Evolutionary conservation across 257 asterid genomes (phyloP).

Genomic region (Rubia yunnanensis): DNA sequence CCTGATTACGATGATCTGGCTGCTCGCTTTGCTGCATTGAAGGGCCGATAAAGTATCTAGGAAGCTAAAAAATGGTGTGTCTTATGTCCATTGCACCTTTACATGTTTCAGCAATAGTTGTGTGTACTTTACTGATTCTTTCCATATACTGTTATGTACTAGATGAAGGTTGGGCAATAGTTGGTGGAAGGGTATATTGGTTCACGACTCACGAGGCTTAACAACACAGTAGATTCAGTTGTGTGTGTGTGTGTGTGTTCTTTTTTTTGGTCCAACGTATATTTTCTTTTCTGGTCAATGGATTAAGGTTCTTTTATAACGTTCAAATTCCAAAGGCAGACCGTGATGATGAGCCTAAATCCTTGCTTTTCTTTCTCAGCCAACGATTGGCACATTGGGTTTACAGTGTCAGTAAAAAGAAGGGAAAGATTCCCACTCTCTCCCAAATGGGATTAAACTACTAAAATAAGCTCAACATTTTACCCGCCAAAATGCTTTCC

Average conservation of each 20-base stretch:
- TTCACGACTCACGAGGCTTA: background rate
- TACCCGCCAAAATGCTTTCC: conserved; percentile 36
- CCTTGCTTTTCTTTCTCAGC: background rate
- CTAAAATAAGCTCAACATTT: conserved; percentile 7
- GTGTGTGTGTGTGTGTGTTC: too few relatives aligned
- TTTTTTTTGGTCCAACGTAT: too few relatives aligned
- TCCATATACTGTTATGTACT: background rate
- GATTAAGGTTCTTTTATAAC: conserved; percentile 10
- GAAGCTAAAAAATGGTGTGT: conserved; percentile 1
- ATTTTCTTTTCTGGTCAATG: background rate
- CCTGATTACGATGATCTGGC: conserved; percentile 94
- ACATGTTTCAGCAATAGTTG: conserved; percentile 8
- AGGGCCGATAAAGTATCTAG: conserved; percentile 24
- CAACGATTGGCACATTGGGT: background rate
- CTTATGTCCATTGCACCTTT: background rate
- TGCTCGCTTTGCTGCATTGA: conserved; percentile 80
- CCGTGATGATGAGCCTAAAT: background rate
- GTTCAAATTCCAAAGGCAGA: background rate
- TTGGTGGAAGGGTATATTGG: background rate
- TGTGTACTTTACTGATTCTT: background rate
- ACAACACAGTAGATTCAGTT: background rate
- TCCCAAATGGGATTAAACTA: background rate
- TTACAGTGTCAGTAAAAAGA: conserved; percentile 8
- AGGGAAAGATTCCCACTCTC: conserved; percentile 9
- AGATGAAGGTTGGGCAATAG: background rate